Evolutionary conservation across 179 eudicot species (phyloP), one percentile per base, ranked within the genome.

Genomic region (Heliamphora pulchella): DNA sequence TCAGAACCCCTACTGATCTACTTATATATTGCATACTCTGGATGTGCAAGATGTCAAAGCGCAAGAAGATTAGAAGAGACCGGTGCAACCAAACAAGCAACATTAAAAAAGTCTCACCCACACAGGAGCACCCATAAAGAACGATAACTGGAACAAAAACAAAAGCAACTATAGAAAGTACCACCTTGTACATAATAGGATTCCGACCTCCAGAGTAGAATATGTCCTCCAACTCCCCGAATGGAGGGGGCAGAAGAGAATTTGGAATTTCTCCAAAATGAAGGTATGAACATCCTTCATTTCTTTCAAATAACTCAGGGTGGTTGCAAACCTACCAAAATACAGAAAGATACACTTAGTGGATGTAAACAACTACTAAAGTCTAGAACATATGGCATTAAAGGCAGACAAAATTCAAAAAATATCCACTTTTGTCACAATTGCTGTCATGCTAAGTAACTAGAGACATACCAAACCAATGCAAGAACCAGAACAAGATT

Each of bases 221-320:
- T 76, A 96, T 69, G 71, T 90, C 99, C 69, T 96, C 99, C 87
- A 90, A 48, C 84, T 96, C 99, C 68, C 99, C 99, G 82, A 93
- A 93, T 44, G 97, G 90, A 76, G 99, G 89, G 51, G 99, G 98
- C 69, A 85, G 85, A 81, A 93, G 98, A 70, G 98, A 76, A 87
- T 96, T 92, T 75, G 94, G 89, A 76, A 96, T 84, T 54, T 86
- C 96, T 79, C 97, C 98, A 83, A 96, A 96, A 78, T 90, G 85
- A 71, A 93, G 85, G 84, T 93, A 96, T n/a, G 97, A 71, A 86
- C 88, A 93, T 77, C 99, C 99, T 83, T 96, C 99, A 79, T 96
- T 96, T 89, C 99, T 93, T 84, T 96, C 99, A 87, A 96, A 96
- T 72, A 96, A 82, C 82, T 96, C 99, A 72, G 99, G 99, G 89